Evolutionary conservation across 169 alveolate species (phyloP).

Genomic region (Cryptosporidium tyzzeri): DNA sequence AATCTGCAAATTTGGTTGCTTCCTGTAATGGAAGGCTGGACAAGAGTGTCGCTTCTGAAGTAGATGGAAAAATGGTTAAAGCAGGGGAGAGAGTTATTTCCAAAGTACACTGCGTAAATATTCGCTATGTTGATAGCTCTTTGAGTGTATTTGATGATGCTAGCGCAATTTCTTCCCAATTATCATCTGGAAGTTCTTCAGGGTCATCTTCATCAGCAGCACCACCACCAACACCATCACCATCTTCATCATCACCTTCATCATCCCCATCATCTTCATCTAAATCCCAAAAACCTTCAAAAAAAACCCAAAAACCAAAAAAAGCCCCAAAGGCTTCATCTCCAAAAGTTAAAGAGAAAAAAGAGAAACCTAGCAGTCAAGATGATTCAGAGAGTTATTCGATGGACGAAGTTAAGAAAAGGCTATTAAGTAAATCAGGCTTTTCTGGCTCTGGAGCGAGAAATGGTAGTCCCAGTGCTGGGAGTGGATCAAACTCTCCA

Average conservation of each 20-base stretch:
- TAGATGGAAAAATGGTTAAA: slow-evolving; percentile 10
- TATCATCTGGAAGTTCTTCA: not conserved
- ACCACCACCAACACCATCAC: not conserved
- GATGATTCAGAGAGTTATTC: too few species aligned
- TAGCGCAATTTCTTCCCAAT: not conserved
- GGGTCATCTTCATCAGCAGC: not conserved
- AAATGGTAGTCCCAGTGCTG: too few species aligned
- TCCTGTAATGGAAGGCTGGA: slow-evolving; percentile 36
- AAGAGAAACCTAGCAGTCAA: too few species aligned
- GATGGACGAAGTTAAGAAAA: too few species aligned
- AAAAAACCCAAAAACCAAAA: too few species aligned
- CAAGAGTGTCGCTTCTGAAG: not conserved
- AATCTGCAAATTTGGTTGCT: not conserved
- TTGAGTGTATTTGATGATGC: not conserved
- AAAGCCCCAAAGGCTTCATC: too few species aligned
- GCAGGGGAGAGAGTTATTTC: not conserved
- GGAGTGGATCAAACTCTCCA: not conserved
- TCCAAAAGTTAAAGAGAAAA: too few species aligned
- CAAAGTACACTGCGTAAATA: not conserved
- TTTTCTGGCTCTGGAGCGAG: too few species aligned
- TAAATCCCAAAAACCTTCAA: too few species aligned
- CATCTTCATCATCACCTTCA: not conserved
- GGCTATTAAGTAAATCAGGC: too few species aligned
- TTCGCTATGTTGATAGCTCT: not conserved
- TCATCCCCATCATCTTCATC: too few species aligned